These are phyloP conservation scores for Paramecium biaurelia DNA, from an alignment of 73 alveolate species.

Conservation along the genomic window DNA sequence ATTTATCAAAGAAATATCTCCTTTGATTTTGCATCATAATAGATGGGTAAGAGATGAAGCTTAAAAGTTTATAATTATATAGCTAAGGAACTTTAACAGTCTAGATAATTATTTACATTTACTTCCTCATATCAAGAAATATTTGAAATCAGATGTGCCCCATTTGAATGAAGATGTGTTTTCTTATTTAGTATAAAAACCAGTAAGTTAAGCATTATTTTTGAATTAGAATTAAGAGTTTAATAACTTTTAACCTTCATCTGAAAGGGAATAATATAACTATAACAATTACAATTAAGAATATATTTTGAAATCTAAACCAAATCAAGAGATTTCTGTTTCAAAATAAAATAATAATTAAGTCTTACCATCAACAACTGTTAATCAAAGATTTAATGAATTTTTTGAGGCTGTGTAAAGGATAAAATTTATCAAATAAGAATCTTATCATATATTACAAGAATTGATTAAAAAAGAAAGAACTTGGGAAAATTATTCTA, in stretches of 20 bases:
- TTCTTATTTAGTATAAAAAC: neutral
- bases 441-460: neutral
- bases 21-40: neutral
- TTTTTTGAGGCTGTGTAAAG: neutral
- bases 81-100: neutral
- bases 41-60: slow-evolving; percentile 1
- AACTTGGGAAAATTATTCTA: neutral
- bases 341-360: neutral
- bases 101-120: neutral
- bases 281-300: neutral
- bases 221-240: neutral
- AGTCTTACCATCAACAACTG: neutral
- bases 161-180: neutral
- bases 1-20: neutral
- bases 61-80: neutral
- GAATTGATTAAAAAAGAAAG: neutral
- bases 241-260: neutral
- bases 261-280: neutral
- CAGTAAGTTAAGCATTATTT: neutral
- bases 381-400: neutral
- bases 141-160: neutral
- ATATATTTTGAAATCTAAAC: neutral
- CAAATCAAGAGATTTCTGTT: neutral
- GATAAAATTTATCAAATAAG: no score
- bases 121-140: neutral